Evolutionary conservation across 2,329 filamentous ascomycete species (phyloP).

Genomic region (Phyllosticta citribraziliensis): DNA sequence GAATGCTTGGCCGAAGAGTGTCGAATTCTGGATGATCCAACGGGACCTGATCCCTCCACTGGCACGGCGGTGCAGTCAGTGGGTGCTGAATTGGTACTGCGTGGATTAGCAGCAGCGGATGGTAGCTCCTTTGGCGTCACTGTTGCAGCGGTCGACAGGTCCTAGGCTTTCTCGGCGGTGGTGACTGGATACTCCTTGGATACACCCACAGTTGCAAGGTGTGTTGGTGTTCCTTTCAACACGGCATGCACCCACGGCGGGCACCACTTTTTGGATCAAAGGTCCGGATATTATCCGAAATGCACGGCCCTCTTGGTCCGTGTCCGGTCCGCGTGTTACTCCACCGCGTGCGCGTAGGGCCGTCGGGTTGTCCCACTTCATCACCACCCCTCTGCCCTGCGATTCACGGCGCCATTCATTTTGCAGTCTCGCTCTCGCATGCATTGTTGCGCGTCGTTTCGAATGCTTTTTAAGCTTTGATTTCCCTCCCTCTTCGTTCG

Average conservation of each 20-base stretch:
- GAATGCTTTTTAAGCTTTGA: neutral
- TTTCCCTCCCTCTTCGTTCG: neutral
- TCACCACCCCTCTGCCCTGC: neutral
- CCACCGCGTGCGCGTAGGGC: neutral
- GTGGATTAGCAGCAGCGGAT: too few species aligned
- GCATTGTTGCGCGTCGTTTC: neutral
- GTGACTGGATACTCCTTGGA: too few species aligned
- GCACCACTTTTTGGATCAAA: neutral
- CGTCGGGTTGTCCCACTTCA: neutral
- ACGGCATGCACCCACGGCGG: neutral
- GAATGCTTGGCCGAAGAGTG: neutral
- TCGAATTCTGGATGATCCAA: neutral
- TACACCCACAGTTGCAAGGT: too few species aligned
- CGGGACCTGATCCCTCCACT: neutral
- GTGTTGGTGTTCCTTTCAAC: too few species aligned
- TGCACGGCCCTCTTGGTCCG: neutral
- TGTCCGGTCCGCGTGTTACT: neutral
- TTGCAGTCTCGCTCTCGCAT: neutral
- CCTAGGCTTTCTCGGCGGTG: too few species aligned
- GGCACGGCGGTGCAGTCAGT: too few species aligned
- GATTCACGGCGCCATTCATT: neutral
- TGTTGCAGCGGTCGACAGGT: too few species aligned
- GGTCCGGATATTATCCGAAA: neutral
- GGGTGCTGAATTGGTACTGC: too few species aligned
- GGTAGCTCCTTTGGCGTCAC: too few species aligned